Conservation (phyloP, 78 protist genomes). For the Guillardia theta region DNA sequence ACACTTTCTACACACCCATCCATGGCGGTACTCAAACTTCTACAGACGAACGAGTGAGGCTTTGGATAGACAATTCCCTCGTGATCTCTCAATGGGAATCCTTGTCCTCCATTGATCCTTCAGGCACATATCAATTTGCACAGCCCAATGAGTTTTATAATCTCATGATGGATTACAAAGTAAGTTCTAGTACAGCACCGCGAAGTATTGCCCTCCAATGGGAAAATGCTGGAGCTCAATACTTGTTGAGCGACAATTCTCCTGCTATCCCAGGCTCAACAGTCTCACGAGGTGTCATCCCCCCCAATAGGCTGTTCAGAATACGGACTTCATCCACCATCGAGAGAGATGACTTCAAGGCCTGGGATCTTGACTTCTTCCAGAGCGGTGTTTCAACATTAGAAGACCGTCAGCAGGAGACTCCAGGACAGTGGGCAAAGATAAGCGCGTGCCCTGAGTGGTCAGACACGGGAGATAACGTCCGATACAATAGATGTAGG, state of each 20-base stretch:
- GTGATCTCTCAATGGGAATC: not conserved
- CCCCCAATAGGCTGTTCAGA: not conserved
- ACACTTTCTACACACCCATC: slow-evolving; percentile 28
- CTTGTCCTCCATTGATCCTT: slow-evolving; percentile 7
- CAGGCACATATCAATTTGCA: not conserved
- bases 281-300: not conserved
- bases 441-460: not conserved
- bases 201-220: not conserved
- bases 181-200: not conserved
- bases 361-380: not conserved
- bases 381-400: not conserved
- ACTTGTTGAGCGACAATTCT: not conserved
- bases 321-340: not conserved
- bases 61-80: slow-evolving; percentile 23
- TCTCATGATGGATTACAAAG: slow-evolving; percentile 6
- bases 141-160: not conserved
- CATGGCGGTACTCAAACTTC: not conserved
- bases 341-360: not conserved
- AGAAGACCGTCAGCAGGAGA: not conserved
- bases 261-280: too few species aligned
- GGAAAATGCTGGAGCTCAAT: not conserved
- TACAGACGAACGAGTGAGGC: not conserved
- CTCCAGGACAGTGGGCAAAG: slow-evolving; percentile 7
- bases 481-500: not conserved
- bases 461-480: not conserved